Evolutionary conservation across 2,329 filamentous ascomycete genomes (phyloP).

Genomic region (Colletotrichum lentis): DNA sequence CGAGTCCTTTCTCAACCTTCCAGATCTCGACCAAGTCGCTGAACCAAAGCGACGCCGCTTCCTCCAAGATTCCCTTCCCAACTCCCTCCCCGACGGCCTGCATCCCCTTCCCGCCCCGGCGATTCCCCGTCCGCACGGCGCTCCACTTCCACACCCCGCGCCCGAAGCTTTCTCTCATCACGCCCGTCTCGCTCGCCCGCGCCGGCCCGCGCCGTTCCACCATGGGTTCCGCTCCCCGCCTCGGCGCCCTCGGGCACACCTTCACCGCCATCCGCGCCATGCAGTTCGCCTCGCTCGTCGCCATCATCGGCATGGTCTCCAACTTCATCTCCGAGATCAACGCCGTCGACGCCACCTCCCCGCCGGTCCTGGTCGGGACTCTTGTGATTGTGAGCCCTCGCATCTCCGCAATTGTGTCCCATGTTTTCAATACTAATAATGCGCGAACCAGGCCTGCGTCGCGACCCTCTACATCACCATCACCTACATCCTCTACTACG

Average conservation of each 20-base stretch:
- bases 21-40: neutral
- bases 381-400: constrained; percentile 75
- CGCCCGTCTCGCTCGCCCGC: constrained; percentile 41
- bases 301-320: constrained; percentile 80
- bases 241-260: constrained; percentile 78
- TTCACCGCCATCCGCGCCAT: constrained; percentile 78
- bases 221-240: constrained; percentile 60
- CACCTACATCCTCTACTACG: constrained; percentile 82
- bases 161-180: constrained; percentile 55
- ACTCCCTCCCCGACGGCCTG: constrained; percentile 37
- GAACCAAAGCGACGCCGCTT: constrained; percentile 15
- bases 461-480: constrained; percentile 81
- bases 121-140: constrained; percentile 52
- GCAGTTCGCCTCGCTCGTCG: constrained; percentile 75
- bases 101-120: constrained; percentile 54
- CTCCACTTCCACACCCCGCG: constrained; percentile 44
- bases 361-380: constrained; percentile 78
- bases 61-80: constrained; percentile 40
- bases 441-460: constrained; percentile 70
- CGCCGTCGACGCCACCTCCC: constrained; percentile 68
- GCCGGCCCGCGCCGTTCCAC: constrained; percentile 39
- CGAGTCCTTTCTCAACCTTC: neutral
- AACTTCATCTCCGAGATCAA: constrained; percentile 85
- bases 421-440: constrained; percentile 31
- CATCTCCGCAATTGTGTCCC: neutral